Conservation (phyloP, 345 rosid species). For the Ceriops tagal region DNA sequence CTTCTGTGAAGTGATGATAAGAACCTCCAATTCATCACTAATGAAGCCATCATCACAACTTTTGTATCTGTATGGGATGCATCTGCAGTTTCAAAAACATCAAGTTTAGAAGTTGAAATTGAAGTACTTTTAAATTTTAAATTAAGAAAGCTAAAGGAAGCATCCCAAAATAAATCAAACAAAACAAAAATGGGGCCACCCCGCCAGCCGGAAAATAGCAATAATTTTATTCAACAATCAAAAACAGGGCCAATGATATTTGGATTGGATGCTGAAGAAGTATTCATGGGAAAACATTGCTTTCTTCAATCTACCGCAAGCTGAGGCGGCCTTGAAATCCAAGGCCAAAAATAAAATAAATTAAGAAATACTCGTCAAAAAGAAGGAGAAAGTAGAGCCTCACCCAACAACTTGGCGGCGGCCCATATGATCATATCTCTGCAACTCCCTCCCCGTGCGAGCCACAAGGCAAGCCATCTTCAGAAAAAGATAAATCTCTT, state of each 20-base stretch:
- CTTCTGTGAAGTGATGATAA: slow-evolving; percentile 75
- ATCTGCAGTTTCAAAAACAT: slow-evolving; percentile 35
- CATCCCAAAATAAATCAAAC: background rate
- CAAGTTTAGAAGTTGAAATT: background rate
- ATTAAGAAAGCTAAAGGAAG: background rate
- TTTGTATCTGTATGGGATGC: slow-evolving; percentile 71
- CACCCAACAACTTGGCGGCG: slow-evolving; percentile 91
- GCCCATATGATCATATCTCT: slow-evolving; percentile 60
- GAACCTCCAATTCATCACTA: slow-evolving; percentile 55
- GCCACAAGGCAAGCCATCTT: slow-evolving; percentile 61
- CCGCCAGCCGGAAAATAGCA: no score
- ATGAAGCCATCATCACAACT: slow-evolving; percentile 27
- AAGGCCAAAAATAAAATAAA: background rate
- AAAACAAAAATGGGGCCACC: background rate
- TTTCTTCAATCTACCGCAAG: background rate
- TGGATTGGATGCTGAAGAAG: background rate
- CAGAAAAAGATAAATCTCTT: background rate
- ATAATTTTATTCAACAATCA: no score
- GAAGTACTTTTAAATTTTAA: background rate
- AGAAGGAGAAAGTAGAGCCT: slow-evolving; percentile 6
- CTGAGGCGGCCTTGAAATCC: background rate
- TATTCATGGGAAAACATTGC: background rate
- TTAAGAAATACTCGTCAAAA: background rate
- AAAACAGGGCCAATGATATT: no score
- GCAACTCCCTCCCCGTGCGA: slow-evolving; percentile 68